Evolutionary conservation across 805 yeast genomes (phyloP), one percentile per base, ranked within the genome.

Genomic region (Citeromyces matritensis): DNA sequence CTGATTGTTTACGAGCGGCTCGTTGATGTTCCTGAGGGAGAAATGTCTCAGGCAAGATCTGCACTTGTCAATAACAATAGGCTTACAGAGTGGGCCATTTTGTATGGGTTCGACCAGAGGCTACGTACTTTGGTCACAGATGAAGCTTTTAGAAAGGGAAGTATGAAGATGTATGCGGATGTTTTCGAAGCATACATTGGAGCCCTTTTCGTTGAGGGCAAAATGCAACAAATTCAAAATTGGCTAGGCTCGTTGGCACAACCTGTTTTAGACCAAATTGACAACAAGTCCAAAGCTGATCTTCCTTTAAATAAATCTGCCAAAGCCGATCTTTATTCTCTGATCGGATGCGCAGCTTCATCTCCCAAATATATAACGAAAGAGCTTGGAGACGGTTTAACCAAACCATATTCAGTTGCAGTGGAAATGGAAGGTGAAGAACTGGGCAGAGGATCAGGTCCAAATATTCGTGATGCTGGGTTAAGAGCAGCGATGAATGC

Each of bases 101-200:
- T 63, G 6, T 88, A 88, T 51, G 76, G 73, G 1, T 66, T 85
- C 36, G 76, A 73, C 39, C 60, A 68, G 36, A 57, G 58, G 33
- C 53, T 83, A 38, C 60, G 64, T 35, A 58, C 65, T 33, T 63
- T 65, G 40, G 59, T 64, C 23, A 70, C 68, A 35, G 68, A 58
- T 23, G 48, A 50, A 4, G 43, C 58, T 9, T 59, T 65, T 33
- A 48, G 53, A 19, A 55, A 58, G 23, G 81, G 82, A 6, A 70
- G 65, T 36, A 67, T 67, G 39, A 91, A 91, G 47, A 58, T 80
- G 4, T 67, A 66, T 44, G 95, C 97, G 0, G 98, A 88, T 59
- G 73, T 80, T 0, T 82, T 88, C 48, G 98, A 91, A 53, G 95
- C 97, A 0, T 88, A 88, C 42, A 64, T 91, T 29, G 97, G 95